Evolutionary conservation across 257 asterid species (phyloP), one percentile per base, ranked within the genome.

Genomic region (Euphrasia confusa): DNA sequence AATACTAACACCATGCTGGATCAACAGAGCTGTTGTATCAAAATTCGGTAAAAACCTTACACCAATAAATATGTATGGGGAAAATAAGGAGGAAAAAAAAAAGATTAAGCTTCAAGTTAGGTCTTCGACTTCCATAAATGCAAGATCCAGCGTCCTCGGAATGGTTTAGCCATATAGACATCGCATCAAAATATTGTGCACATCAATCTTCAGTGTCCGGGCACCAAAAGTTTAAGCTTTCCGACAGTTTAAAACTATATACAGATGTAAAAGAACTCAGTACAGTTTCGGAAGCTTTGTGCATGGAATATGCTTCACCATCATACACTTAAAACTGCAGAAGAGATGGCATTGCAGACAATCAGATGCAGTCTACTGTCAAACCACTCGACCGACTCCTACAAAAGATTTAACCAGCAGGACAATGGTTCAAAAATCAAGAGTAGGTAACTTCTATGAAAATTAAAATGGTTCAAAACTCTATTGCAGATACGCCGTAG

Each of bases 141-240:
- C 68, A 50, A 37, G 12, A 64, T 60, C 30, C 68, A 24, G 68
- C 60, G 17, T 33, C 39, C 68, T 52, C 39, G 4, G 26, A 64
- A 52, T 52, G 60, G 60, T 64, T 62, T 47, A 62, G 60, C 50
- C 52, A 37, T 9, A 39, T 9, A 39, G 26, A 50, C 17, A 18
- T 17, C 12, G 58, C 47, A 57, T 14, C 47, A 13, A 57, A 33
- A 10, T 57, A 57, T 57, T 50, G 32, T 64, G 60, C 68, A 64
- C 61, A 52, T 64, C 61, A 50, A 50, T 40, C 39, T 11, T 52
- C 17, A 60, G 64, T 40, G 39, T 60, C 64, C 17, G 7, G 44
- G 62, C 47, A 14, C 62, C 28, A 14, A 2, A 32, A 57, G 62
- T 32, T 57, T 57, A 32, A 26, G 59, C 37, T 54, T 54, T 26